A percentile compares a stretch with the other conserved stretches of the same genome.
Evolutionary conservation across 1,284 basidiomycete species (phyloP).

Genomic region (Trichosporon ovoides): DNA sequence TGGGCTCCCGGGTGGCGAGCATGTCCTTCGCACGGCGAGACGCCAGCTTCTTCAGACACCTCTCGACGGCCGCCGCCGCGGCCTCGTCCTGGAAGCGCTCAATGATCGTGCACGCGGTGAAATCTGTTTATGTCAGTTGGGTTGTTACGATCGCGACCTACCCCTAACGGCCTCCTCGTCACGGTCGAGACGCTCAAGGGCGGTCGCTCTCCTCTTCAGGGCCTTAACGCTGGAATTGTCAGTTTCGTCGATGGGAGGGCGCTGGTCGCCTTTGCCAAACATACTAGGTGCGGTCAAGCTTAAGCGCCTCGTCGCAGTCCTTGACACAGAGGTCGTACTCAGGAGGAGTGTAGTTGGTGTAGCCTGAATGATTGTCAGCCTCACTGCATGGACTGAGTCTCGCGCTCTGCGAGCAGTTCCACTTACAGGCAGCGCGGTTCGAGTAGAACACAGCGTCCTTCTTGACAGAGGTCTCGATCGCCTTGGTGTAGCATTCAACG

Average conservation of each 20-base stretch:
- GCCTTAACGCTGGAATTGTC: constrained; percentile 65
- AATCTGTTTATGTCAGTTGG: constrained; percentile 58
- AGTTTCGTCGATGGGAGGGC: background rate
- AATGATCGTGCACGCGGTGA: constrained; percentile 90
- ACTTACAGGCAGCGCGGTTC: constrained; percentile 90
- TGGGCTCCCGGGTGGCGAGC: constrained; percentile 64
- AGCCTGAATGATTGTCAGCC: constrained; percentile 55
- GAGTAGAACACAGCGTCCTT: constrained; percentile 93
- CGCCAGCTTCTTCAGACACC: constrained; percentile 82
- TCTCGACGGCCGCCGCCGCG: constrained; percentile 78
- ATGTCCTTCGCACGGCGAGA: constrained; percentile 67
- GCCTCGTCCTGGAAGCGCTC: constrained; percentile 83
- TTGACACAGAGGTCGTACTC: constrained; percentile 75
- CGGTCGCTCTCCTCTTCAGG: constrained; percentile 83
- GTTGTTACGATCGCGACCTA: constrained; percentile 41
- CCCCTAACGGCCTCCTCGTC: constrained; percentile 74
- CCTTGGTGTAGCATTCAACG: constrained; percentile 80
- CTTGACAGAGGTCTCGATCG: constrained; percentile 76
- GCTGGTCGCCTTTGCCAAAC: background rate
- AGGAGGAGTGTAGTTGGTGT: constrained; percentile 82
- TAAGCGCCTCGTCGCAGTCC: constrained; percentile 86
- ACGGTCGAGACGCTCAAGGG: constrained; percentile 71
- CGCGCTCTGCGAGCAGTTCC: too few relatives aligned
- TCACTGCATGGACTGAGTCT: too few relatives aligned
- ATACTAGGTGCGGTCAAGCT: constrained; percentile 71